phyloP scores from a whole-genome alignment of 208 protist species.

The Leishmania mexicana region DNA sequence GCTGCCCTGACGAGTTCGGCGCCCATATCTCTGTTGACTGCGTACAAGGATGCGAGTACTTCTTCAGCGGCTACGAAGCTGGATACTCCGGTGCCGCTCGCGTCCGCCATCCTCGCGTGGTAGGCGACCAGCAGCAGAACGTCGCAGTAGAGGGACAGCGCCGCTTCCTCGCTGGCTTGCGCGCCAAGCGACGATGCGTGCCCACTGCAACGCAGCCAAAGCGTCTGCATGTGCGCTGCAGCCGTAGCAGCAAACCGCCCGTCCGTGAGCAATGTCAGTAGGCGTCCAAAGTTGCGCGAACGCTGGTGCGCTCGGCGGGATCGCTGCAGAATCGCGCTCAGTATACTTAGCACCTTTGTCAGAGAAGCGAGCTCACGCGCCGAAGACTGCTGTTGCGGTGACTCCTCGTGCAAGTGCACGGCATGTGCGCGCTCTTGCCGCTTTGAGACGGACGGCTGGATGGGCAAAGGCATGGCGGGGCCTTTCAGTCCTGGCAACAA shows the following conservation, averaged over 20 bases:
- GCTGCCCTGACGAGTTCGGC: background rate
- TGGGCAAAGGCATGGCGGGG: background rate
- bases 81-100: background rate
- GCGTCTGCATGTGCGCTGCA: constrained; percentile 4
- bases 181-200: background rate
- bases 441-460: no score
- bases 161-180: background rate
- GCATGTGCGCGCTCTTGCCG: background rate
- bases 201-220: constrained; percentile 19
- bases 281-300: constrained; percentile 4
- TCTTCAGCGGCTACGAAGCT: background rate
- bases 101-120: background rate
- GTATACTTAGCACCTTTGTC: constrained; percentile 4
- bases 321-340: constrained; percentile 16
- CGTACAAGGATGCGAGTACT: constrained; percentile 17
- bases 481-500: background rate
- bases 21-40: constrained; percentile 25
- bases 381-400: background rate
- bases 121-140: constrained; percentile 23
- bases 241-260: constrained; percentile 16
- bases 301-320: constrained; percentile 3
- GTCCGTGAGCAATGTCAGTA: constrained; percentile 22
- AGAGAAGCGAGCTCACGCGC: background rate
- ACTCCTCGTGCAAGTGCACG: background rate
- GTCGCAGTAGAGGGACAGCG: constrained; percentile 31